phyloP scores from a whole-genome alignment of 1,284 basidiomycete species.

The Meira nashicola region DNA sequence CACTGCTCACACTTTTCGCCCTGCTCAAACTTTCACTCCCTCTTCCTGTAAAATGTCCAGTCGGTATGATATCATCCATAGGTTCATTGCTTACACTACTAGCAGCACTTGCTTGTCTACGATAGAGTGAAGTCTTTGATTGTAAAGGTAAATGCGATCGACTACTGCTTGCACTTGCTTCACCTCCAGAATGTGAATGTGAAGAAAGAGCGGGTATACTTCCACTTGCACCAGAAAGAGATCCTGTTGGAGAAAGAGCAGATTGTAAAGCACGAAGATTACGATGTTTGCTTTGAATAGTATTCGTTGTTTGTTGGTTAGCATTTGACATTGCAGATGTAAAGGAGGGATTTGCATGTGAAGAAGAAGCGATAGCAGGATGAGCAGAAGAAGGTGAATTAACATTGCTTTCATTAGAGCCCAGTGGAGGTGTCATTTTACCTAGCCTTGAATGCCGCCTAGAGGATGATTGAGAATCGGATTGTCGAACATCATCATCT shows the following conservation, averaged over 20 bases:
- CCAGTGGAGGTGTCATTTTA: background rate
- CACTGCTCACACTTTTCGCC: slow-evolving; percentile 45
- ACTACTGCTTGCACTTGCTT: slow-evolving; percentile 7
- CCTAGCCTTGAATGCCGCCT: slow-evolving; percentile 2
- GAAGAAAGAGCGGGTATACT: too few species aligned
- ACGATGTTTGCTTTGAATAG: slow-evolving; percentile 1
- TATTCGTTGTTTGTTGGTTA: background rate
- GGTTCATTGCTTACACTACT: slow-evolving; percentile 21
- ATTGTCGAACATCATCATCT: slow-evolving; percentile 8
- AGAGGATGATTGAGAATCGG: slow-evolving; percentile 1
- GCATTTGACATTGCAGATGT: too few species aligned
- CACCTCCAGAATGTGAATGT: slow-evolving; percentile 3
- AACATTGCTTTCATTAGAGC: background rate
- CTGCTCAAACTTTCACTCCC: slow-evolving; percentile 32
- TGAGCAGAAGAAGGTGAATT: background rate
- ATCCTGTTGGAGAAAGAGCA: background rate
- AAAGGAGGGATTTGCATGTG: too few species aligned
- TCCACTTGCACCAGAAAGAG: background rate
- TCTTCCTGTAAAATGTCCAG: slow-evolving; percentile 3
- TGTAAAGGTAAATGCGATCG: slow-evolving; percentile 9
- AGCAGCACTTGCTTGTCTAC: slow-evolving; percentile 18
- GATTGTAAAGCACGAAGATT: background rate
- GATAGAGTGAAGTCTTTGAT: slow-evolving; percentile 6
- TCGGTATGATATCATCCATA: slow-evolving; percentile 19
- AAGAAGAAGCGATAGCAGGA: too few species aligned